phyloP scores from a whole-genome alignment of 768 basidiomycete species.

The Dendrothele bispora region DNA sequence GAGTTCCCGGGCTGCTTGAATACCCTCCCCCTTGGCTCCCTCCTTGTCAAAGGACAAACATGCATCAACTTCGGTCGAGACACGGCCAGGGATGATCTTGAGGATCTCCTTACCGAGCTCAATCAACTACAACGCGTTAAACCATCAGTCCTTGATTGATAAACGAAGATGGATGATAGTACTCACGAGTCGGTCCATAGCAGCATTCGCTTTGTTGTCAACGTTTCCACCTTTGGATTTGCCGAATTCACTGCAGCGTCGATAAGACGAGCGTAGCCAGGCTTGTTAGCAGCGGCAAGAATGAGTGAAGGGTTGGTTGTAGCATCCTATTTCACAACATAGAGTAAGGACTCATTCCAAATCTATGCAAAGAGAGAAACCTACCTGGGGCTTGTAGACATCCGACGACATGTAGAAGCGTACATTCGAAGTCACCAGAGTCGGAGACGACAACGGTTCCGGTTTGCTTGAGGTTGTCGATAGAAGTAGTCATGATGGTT shows the following conservation, averaged over 20 bases:
- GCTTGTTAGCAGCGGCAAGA: conserved; percentile 88
- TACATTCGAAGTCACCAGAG: conserved; percentile 93
- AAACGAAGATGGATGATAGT: no score
- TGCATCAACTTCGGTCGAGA: conserved; percentile 99
- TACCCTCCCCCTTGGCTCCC: conserved; percentile 96
- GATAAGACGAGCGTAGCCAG: conserved; percentile 81
- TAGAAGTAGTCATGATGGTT: conserved; percentile 73
- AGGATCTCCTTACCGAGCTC: conserved; percentile 98
- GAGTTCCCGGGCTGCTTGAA: conserved; percentile 96
- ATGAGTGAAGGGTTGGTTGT: conserved; percentile 98
- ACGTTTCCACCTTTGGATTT: conserved; percentile 80
- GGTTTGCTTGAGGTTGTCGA: conserved; percentile 83
- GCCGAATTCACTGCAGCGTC: conserved; percentile 71
- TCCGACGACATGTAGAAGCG: conserved; percentile 76
- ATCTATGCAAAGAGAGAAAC: conserved; percentile 12
- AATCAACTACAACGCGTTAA: conserved; percentile 91
- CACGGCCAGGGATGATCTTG: conserved; percentile 93
- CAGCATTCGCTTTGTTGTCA: conserved; percentile 74
- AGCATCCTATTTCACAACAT: conserved; percentile 64
- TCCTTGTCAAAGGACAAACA: conserved; percentile 96
- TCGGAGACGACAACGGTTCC: conserved; percentile 97
- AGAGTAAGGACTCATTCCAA: neutral
- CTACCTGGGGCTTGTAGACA: conserved; percentile 91
- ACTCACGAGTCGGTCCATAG: conserved; percentile 86
- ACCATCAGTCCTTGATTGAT: no score